phyloP scores from a whole-genome alignment of 495 filamentous ascomycete genomes.

The Cryomyces minteri region DNA sequence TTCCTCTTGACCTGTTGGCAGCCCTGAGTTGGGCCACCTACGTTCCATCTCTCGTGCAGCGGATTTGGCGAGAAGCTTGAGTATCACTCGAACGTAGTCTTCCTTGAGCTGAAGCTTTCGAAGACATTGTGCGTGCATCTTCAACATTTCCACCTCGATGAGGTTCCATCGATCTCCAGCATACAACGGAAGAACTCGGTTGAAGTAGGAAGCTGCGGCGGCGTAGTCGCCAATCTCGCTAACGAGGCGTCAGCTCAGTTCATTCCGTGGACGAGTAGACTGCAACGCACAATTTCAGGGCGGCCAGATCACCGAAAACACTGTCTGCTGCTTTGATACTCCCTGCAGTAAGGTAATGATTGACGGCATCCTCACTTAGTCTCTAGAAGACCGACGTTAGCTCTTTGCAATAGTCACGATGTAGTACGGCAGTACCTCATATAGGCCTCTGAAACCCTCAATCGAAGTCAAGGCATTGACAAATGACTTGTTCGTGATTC shows the following conservation, averaged over 20 bases:
- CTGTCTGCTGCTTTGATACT: conserved; percentile 56
- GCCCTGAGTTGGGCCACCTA: conserved; percentile 14
- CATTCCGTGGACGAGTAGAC: background rate
- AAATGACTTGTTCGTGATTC: background rate
- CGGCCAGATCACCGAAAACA: conserved; percentile 69
- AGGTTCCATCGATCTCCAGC: conserved; percentile 61
- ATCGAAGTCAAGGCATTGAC: conserved; percentile 9
- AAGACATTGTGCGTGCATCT: conserved; percentile 72
- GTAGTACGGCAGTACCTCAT: conserved; percentile 7
- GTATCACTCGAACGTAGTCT: conserved; percentile 58
- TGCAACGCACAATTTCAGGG: conserved; percentile 49
- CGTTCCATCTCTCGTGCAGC: conserved; percentile 35
- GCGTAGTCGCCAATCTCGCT: conserved; percentile 49
- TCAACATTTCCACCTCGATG: conserved; percentile 64
- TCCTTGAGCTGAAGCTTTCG: conserved; percentile 56
- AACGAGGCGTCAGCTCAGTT: background rate
- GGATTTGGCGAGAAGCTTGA: conserved; percentile 60
- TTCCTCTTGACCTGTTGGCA: conserved; percentile 8
- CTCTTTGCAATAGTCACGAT: background rate
- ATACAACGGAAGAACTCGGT: conserved; percentile 66
- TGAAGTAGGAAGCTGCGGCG: conserved; percentile 62
- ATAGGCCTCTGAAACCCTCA: conserved; percentile 9
- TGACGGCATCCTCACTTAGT: conserved; percentile 26
- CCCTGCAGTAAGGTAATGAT: conserved; percentile 52
- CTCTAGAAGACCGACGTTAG: background rate